Evolutionary conservation across 2,329 filamentous ascomycete species (phyloP).

Genomic region (Fonsecaea monophora): DNA sequence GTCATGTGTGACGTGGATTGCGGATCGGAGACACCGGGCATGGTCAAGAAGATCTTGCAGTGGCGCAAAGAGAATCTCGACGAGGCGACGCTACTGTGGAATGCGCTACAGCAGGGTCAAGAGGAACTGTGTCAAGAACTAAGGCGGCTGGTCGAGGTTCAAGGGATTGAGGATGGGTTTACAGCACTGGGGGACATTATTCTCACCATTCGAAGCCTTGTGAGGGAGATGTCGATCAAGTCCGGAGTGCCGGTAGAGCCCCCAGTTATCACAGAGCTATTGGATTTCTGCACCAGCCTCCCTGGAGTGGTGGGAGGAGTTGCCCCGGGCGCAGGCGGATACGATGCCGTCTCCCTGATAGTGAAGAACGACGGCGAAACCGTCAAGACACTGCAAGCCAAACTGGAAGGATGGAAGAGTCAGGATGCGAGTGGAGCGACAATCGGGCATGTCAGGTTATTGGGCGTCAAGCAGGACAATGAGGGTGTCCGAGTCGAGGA

Average conservation of each 20-base stretch:
- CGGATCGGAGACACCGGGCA: slow-evolving; percentile 88
- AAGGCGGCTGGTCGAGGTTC: slow-evolving; percentile 56
- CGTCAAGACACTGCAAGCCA: slow-evolving; percentile 63
- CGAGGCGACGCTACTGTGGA: slow-evolving; percentile 75
- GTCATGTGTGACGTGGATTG: slow-evolving; percentile 97
- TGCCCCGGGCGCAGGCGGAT: slow-evolving; percentile 92
- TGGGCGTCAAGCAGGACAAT: slow-evolving; percentile 55
- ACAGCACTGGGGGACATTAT: slow-evolving; percentile 61
- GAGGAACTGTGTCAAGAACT: slow-evolving; percentile 72
- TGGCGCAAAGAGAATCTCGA: slow-evolving; percentile 74
- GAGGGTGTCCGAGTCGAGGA: slow-evolving; percentile 53
- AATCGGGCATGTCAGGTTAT: slow-evolving; percentile 53
- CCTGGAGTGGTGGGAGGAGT: slow-evolving; percentile 88
- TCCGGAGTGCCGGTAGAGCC: slow-evolving; percentile 90
- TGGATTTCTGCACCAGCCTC: slow-evolving; percentile 75
- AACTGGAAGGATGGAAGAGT: slow-evolving; percentile 71
- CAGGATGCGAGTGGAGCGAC: slow-evolving; percentile 52
- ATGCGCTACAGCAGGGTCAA: slow-evolving; percentile 74
- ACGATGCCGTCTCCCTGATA: slow-evolving; percentile 84
- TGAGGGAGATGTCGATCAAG: slow-evolving; percentile 75
- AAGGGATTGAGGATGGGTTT: slow-evolving; percentile 58
- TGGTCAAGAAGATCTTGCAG: slow-evolving; percentile 89
- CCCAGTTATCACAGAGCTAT: slow-evolving; percentile 77
- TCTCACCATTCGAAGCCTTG: slow-evolving; percentile 61
- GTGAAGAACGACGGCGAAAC: slow-evolving; percentile 75